Base-by-base conservation (phyloP, 2,329 filamentous ascomycete species). In the Aspergillus tamarii region DNA sequence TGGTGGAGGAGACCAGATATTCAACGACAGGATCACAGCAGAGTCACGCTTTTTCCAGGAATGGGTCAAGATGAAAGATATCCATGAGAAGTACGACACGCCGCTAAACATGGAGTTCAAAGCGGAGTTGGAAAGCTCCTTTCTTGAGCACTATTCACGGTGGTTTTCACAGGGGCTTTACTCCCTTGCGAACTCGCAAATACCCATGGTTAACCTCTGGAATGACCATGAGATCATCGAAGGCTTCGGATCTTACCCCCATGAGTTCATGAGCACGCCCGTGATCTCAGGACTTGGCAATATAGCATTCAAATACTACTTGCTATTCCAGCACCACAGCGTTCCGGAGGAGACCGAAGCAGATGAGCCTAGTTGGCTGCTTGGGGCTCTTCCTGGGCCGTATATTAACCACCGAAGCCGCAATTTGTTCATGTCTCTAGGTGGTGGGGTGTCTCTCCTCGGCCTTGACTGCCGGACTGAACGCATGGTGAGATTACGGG, bases 121-220 rank as follows among this genome's bases (percentile, higher is more conserved):
- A 73, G 87, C 92, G 54, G 93, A 99, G 78, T 81, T 99, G 6
- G 95, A 99, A 74, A 80, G 80, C 0, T 97, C 96, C 72, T 99
- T 96, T 73, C 84, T 99, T 0, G 87, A 96, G 64, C 87, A 92
- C 23, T 99, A 99, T 73, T 88, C 89, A 64, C 91, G 89, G 85
- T 99, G 95, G 94, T 99, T 98, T 78, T 97, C 94, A 0, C 94
- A 96, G 72, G 95, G 96, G 0, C 82, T 98, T 6, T 99, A 97
- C 73, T 88, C 91, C n/a, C 87, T 99, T 74, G 95, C 94, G 6
- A 94, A 90, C 70, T 91, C 91, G 2, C 94, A 98, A 76, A 98
- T 99, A 53, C 94, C 95, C 10, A 98, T 97, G 94, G 88, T 99
- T 72, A 99, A 99, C 76, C 94, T 99, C 77, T 97, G 91, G 84